Evolutionary conservation across 495 filamentous ascomycete species (phyloP), one percentile per base, ranked within the genome.

Genomic region (Pyronema domesticum): DNA sequence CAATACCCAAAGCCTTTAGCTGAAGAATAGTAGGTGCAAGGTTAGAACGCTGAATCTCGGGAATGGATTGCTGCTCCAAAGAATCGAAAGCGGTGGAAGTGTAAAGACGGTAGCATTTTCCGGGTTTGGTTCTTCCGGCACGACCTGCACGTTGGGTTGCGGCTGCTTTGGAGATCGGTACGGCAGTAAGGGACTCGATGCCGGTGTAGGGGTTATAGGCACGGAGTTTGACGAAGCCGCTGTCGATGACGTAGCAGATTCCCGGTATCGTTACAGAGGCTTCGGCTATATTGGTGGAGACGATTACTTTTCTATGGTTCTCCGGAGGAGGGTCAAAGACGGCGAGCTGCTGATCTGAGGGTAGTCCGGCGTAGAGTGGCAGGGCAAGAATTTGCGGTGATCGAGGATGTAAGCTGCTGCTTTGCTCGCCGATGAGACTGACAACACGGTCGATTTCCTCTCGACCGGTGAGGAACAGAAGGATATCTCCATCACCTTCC

Each of bases 271-370:
- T 98, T 13, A 98, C 79, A 0, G 83, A 89, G 15, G 91, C 93
- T 70, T 98, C 91, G 36, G 91, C 86, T 57, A 98, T 95, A 65
- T 96, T 96, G 46, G 91, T 96, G 3, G 85, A 86, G 56, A 98
- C 80, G 44, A 98, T 83, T 35, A 95, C 85, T 66, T 96, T 98
- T 11, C 91, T 73, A 18, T 80, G 82, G 57, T 88, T 87, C 57
- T 85, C 83, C 9, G 86, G 85, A 7, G 91, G 74, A 43, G 82
- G 76, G 58, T 94, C 88, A 57, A 98, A 96, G 47, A 95, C 84
- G 55, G 86, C 86, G 71, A 93, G 81, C 63, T 98, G 91, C 62
- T 93, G 78, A 45, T 95, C 89, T 4, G 80, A 87, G 10, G 86
- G 79, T 9, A 98, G 76, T 34, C 86, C 89, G 44, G 89, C 83